Conservation (phyloP, 352 stramenopile species). For the Elongisporangium undulatum region DNA sequence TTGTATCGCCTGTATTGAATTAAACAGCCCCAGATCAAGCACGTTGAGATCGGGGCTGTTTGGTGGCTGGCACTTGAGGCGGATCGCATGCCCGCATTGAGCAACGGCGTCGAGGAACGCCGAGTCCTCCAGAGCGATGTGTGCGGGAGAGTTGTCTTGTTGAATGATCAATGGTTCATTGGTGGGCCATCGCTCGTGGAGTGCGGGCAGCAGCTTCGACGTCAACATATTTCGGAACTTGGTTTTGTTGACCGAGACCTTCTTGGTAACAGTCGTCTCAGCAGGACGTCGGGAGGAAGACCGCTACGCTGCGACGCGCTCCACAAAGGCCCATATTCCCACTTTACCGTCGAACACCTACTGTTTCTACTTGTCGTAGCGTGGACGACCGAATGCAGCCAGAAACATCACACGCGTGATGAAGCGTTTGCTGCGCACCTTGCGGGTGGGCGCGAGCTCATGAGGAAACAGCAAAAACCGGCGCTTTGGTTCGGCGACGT, state of each 20-base stretch:
- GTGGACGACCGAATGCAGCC: background rate
- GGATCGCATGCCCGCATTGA: background rate
- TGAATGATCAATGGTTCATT: background rate
- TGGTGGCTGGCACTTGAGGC: background rate
- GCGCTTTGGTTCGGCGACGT: no score
- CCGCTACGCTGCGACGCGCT: background rate
- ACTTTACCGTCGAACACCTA: conserved; percentile 1
- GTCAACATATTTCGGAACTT: background rate
- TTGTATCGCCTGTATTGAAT: conserved; percentile 2
- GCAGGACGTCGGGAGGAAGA: background rate
- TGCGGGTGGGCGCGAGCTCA: no score
- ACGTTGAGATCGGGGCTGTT: conserved; percentile 2
- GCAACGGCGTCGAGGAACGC: background rate
- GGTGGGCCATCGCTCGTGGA: background rate
- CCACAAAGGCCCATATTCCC: background rate
- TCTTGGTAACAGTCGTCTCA: background rate
- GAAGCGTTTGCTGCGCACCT: conserved; percentile 2
- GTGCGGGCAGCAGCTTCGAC: background rate
- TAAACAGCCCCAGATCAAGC: conserved; percentile 3
- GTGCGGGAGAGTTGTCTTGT: conserved; percentile 2
- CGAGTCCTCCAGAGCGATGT: background rate
- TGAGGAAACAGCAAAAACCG: no score
- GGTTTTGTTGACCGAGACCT: background rate
- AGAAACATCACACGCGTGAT: conserved; percentile 5
- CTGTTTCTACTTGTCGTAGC: background rate